Percentiles rank a stretch among this genome's conserved stretches.
Conservation (phyloP, 495 filamentous ascomycete species). For the Glarea lozoyensis region DNA sequence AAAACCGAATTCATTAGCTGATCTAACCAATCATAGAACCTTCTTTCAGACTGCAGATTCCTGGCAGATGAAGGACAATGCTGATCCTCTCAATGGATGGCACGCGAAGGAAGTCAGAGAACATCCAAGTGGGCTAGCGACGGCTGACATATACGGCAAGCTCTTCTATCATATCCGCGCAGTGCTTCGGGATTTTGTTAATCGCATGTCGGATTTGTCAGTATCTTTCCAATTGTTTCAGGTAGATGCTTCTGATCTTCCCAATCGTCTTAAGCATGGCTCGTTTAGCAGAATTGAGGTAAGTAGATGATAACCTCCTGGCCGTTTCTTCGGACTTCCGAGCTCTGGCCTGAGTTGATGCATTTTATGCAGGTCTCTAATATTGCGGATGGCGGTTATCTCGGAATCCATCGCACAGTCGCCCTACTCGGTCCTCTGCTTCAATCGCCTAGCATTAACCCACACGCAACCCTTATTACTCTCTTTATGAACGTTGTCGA, state of each 20-base stretch:
- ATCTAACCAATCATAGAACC: constrained; percentile 9
- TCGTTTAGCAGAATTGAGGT: constrained; percentile 19
- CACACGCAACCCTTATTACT: constrained; percentile 24
- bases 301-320: background rate
- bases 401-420: constrained; percentile 11
- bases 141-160: constrained; percentile 26
- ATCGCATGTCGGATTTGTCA: constrained; percentile 6
- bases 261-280: background rate
- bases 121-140: constrained; percentile 1
- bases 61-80: constrained; percentile 17
- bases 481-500: constrained; percentile 23
- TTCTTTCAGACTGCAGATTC: constrained; percentile 11
- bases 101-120: constrained; percentile 14
- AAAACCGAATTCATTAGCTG: background rate
- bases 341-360: too few species aligned
- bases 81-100: constrained; percentile 24
- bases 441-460: constrained; percentile 13
- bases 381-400: constrained; percentile 15
- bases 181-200: constrained; percentile 10
- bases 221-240: constrained; percentile 1
- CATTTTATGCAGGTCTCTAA: constrained; percentile 19
- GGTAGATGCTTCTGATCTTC: constrained; percentile 9
- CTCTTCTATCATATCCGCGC: constrained; percentile 21
- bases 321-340: too few species aligned
- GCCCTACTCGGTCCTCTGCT: constrained; percentile 16